Conservation (phyloP, 768 basidiomycete genomes). For the Tremella mesenterica region DNA sequence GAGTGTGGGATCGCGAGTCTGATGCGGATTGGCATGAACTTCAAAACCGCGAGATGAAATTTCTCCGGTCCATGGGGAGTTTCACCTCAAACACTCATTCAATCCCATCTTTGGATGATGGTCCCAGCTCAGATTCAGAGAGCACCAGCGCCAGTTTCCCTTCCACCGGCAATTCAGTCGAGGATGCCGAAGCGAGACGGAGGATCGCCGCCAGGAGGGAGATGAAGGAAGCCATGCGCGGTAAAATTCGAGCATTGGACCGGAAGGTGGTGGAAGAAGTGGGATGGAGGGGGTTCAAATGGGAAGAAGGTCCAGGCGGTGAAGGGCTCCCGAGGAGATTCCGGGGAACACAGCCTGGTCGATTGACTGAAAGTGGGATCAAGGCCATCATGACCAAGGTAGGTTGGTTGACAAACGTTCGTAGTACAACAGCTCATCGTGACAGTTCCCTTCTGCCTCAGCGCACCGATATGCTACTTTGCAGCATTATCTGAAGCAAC, state of each 20-base stretch:
- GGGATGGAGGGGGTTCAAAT: conserved; percentile 42
- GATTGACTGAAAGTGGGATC: conserved; percentile 40
- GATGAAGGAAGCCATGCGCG: conserved; percentile 8
- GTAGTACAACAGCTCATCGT: neutral
- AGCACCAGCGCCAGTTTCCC: conserved; percentile 18
- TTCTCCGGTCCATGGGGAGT: conserved; percentile 17
- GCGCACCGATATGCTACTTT: conserved; percentile 74
- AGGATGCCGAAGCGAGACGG: conserved; percentile 17
- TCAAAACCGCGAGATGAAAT: conserved; percentile 38
- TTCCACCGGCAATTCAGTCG: conserved; percentile 18
- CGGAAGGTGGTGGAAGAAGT: conserved; percentile 15
- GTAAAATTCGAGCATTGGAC: conserved; percentile 21
- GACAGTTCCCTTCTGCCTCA: conserved; percentile 82
- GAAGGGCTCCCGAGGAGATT: conserved; percentile 37
- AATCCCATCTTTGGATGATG: conserved; percentile 12
- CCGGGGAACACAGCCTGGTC: conserved; percentile 29
- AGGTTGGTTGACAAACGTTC: conserved; percentile 54
- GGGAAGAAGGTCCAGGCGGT: conserved; percentile 35
- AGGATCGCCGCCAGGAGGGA: conserved; percentile 11
- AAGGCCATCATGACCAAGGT: conserved; percentile 49
- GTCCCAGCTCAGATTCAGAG: conserved; percentile 9
- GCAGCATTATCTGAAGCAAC: conserved; percentile 69
- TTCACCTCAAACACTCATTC: conserved; percentile 1
- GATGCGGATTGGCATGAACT: conserved; percentile 75
- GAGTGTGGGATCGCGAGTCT: conserved; percentile 85